Base-by-base conservation (phyloP, 2,329 filamentous ascomycete genomes). In the Leptographium flavum region DNA sequence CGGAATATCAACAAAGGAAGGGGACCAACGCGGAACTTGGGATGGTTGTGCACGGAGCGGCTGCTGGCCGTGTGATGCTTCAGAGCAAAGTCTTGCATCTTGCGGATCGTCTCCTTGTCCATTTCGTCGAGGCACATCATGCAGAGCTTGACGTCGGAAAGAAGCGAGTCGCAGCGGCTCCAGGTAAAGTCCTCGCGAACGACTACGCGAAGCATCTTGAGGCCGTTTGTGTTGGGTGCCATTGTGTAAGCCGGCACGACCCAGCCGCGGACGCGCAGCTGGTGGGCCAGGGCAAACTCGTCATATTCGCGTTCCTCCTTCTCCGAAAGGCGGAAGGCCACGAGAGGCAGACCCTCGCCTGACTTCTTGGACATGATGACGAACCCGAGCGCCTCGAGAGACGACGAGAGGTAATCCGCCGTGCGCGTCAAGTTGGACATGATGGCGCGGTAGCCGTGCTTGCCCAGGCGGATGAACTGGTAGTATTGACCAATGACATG, bases 401-500 rank as follows among this genome's bases (percentile, higher is more conserved):
- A 74, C 2, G 75, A 71, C 39, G 83, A 74, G 13, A 96, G 77
- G 63, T 94, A 94, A 64, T 96, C 87, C 22, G 90, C 81, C 1
- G 83, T 94, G 44, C 83, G 78, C 22, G 87, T 95, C 50, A 96
- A 71, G 67, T 96, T 96, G 57, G 79, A 73, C 90, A 95, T 95
- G 69, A 96, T 94, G 56, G 81, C 73, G 46, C 83, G 79, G 71
- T 94, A 96, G 42, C 90, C 90, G 51, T 81, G 80, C 73, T 93
- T 94, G 49, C 90, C 90, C 4, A 96, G 79, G 27, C 90, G 85
- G 60, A 95, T 94, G 58, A 96, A 74, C 66, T 95, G 88, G 69
- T 96, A 95, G 69, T 95, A 96, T 65, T 96, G 90, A 25, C 86
- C 90, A 50, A 96, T 94, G 57, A 95, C 85, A 60, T 95, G 88